Evolutionary conservation across 139 green algal genomes (phyloP).

Genomic region (Coelastrella sp.): DNA sequence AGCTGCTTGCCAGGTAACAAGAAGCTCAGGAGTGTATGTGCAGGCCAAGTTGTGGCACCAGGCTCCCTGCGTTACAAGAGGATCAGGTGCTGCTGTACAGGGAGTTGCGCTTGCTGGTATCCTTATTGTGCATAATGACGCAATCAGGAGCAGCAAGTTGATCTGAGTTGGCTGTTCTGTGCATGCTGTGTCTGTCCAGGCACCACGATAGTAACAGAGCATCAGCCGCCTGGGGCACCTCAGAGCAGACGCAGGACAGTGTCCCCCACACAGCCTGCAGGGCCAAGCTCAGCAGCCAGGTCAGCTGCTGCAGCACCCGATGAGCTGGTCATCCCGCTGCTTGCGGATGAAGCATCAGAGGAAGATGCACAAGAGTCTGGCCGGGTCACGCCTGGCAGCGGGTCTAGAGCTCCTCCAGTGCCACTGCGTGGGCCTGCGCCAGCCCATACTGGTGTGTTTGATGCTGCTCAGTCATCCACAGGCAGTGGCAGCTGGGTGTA

Average conservation of each 20-base stretch:
- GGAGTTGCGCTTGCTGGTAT: not conserved
- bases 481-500: conserved; percentile 42
- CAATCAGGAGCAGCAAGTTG: not conserved
- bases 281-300: not conserved
- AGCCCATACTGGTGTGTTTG: not conserved
- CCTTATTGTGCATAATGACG: not conserved
- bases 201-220: not conserved
- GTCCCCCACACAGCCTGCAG: not conserved
- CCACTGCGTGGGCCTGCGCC: conserved; percentile 17
- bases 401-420: not conserved
- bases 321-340: not conserved
- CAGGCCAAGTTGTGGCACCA: not conserved
- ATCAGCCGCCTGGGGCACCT: not conserved
- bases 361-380: not conserved
- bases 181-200: conserved; percentile 10
- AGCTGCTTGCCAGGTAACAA: conserved; percentile 64
- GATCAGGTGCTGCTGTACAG: not conserved
- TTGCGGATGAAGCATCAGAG: not conserved
- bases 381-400: not conserved
- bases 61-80: too few relatives aligned
- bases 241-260: not conserved
- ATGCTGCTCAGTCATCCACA: not conserved
- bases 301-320: conserved; percentile 3
- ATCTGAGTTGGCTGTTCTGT: not conserved
- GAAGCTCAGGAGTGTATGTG: not conserved